Evolutionary conservation across 257 asterid species (phyloP).

Genomic region (Salvia splendens): DNA sequence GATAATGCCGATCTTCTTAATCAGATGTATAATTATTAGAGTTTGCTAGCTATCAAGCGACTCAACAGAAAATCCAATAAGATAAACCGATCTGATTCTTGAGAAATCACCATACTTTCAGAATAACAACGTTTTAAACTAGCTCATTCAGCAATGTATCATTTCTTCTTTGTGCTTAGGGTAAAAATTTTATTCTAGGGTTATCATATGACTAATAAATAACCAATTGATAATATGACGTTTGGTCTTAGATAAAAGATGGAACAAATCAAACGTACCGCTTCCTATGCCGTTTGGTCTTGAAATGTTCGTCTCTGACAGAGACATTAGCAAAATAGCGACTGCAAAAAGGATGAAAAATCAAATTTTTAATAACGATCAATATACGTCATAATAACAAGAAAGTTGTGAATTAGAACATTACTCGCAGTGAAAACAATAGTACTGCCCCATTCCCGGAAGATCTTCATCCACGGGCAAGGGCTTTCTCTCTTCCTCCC

Average conservation of each 20-base stretch:
- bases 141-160: background rate
- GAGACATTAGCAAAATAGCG: constrained; percentile 71
- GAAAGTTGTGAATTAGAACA: background rate
- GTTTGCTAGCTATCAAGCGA: background rate
- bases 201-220: background rate
- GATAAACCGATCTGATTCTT: background rate
- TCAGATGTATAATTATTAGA: background rate
- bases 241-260: background rate
- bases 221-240: background rate
- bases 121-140: background rate
- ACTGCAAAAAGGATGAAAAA: constrained; percentile 34
- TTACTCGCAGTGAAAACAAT: constrained; percentile 94
- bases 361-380: background rate
- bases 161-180: background rate
- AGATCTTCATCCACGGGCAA: constrained; percentile 88
- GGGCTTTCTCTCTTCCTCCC: constrained; percentile 44
- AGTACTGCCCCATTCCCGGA: constrained; percentile 94
- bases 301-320: constrained; percentile 88
- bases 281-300: constrained; percentile 77
- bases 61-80: background rate
- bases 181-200: too few relatives aligned
- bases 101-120: background rate
- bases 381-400: background rate
- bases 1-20: background rate
- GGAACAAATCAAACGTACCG: constrained; percentile 50